Percentiles rank a stretch among this genome's conserved stretches.
Conservation (phyloP, 2,329 filamentous ascomycete genomes). For the Nemania abortiva region DNA sequence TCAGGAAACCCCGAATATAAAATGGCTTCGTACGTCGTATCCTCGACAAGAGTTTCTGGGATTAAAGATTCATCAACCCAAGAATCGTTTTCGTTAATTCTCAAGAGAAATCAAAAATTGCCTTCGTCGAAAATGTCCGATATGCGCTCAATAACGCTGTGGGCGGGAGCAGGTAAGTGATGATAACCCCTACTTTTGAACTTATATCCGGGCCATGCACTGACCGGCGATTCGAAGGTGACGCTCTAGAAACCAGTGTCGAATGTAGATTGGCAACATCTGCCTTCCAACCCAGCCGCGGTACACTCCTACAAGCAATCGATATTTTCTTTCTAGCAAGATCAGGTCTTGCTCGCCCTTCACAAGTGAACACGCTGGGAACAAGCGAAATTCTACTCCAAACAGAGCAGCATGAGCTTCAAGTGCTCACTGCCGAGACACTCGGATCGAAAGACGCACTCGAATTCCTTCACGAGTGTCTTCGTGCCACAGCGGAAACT, state of each 20-base stretch:
- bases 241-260: slow-evolving; percentile 28
- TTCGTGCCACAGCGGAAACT: slow-evolving; percentile 29
- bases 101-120: background rate
- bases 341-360: background rate
- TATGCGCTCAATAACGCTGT: slow-evolving; percentile 22
- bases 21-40: background rate
- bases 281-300: slow-evolving; percentile 8
- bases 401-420: background rate
- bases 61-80: background rate
- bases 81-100: background rate
- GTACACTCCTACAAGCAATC: slow-evolving; percentile 39
- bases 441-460: slow-evolving; percentile 39
- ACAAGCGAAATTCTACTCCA: slow-evolving; percentile 9
- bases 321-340: slow-evolving; percentile 39
- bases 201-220: background rate
- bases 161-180: slow-evolving; percentile 26
- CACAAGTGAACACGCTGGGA: background rate
- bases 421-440: slow-evolving; percentile 19
- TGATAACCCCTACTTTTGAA: background rate
- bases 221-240: slow-evolving; percentile 15
- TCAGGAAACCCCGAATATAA: slow-evolving; percentile 25
- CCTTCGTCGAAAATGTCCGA: slow-evolving; percentile 18
- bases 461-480: slow-evolving; percentile 41
- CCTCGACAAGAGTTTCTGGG: background rate
- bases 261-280: slow-evolving; percentile 39